Evolutionary conservation across 441 rosid species (phyloP).

Genomic region (Hura crepitans): DNA sequence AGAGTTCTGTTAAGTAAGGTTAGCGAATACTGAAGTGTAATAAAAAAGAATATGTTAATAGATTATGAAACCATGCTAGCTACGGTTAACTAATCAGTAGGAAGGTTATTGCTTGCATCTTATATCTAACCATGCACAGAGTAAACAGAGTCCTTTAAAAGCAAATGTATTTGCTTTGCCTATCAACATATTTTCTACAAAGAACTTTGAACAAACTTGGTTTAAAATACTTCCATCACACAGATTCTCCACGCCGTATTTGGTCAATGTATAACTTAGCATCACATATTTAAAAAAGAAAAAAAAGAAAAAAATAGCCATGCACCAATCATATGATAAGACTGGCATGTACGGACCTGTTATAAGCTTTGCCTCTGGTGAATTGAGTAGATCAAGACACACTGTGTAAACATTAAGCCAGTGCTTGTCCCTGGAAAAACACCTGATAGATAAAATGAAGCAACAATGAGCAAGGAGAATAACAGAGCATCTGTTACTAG

Average conservation of each 20-base stretch:
- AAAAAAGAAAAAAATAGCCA: constrained; percentile 14
- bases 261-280: not conserved
- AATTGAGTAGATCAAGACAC: constrained; percentile 49
- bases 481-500: not conserved
- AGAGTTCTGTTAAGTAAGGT: constrained; percentile 1
- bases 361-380: constrained; percentile 48
- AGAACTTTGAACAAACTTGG: not conserved
- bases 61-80: not conserved
- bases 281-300: too few relatives aligned
- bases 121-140: not conserved
- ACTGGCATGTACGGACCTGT: constrained; percentile 26
- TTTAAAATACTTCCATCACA: not conserved
- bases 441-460: constrained; percentile 22
- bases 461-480: constrained; percentile 21
- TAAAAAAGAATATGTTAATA: not conserved
- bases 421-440: constrained; percentile 42
- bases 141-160: not conserved
- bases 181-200: not conserved
- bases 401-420: constrained; percentile 80
- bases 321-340: constrained; percentile 35
- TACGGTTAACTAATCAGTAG: not conserved
- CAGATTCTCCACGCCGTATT: not conserved
- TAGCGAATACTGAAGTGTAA: not conserved
- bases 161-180: not conserved
- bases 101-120: not conserved